Percentiles rank a stretch among this genome's conserved stretches.
Conservation (phyloP, 176 grass and related monocot species). For the Alopecurus myosuroides region DNA sequence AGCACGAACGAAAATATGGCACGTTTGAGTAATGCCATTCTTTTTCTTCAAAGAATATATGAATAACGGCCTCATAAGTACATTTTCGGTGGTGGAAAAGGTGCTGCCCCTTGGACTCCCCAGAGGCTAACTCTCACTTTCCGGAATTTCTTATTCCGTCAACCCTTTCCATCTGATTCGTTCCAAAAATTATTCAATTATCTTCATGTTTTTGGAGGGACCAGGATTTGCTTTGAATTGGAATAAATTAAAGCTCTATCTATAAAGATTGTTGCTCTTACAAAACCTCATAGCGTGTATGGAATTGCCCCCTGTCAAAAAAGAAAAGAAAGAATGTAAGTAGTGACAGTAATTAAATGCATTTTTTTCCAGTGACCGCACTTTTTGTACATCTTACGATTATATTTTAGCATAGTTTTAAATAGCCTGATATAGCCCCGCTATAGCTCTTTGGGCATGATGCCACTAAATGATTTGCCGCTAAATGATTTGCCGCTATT, state of each 20-base stretch:
- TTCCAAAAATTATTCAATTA: background rate
- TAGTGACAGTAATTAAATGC: background rate
- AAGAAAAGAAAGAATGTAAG: no score
- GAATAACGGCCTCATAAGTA: background rate
- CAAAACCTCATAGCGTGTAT: background rate
- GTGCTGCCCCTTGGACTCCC: constrained; percentile 8
- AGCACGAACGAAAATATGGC: background rate
- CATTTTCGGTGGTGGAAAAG: constrained; percentile 29
- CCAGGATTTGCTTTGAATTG: constrained; percentile 12
- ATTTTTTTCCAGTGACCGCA: background rate
- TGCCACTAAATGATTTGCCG: no score
- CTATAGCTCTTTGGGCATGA: no score
- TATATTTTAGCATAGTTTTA: background rate
- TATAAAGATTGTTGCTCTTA: background rate
- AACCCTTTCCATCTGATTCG: constrained; percentile 33
- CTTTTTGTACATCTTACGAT: background rate
- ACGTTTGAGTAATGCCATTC: background rate
- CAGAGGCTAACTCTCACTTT: constrained; percentile 1
- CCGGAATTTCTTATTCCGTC: constrained; percentile 7
- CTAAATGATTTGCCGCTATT: no score
- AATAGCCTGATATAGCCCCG: no score
- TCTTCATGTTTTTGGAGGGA: background rate
- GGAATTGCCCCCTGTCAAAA: background rate
- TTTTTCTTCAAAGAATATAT: constrained; percentile 2
- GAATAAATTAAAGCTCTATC: background rate